Evolutionary conservation across 1,284 basidiomycete species (phyloP), one percentile per base, ranked within the genome.

Genomic region (Paramarasmius palmivorus): DNA sequence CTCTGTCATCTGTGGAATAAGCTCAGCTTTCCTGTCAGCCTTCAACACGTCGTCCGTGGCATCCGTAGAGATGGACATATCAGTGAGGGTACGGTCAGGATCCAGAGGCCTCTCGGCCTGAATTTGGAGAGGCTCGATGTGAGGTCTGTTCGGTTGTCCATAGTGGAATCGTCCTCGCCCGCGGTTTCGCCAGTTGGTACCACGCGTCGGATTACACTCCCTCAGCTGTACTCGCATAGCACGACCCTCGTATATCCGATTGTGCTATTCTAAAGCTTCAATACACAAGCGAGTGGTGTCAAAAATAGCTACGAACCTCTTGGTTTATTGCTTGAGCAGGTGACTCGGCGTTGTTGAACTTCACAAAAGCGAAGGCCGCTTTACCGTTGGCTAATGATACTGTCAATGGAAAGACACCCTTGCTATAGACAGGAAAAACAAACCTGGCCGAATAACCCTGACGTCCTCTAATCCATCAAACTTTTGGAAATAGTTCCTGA

Each of bases 331-430:
- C 88, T 49, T 75, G 79, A 20, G 74, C 73, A 26, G 87, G 78
- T 22, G 82, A 74, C 6, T 85, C 81, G 3, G 74, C 73, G 53
- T 82, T 80, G 53, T 80, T 71, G 62, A 84, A 91, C 62, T 78
- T 86, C 49, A 91, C 78, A 61, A 91, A 90, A 2, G 89, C 89
- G 63, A 90, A 91, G 1, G 82, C 85, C 17, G 82, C 77, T 58
- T 77, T 77, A 54, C 82, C 82, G 59, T 79, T 81, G 22, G 69
- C 86, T 88, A 57, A n/a, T 48, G 38, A 46, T 46, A 34, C 7
- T 38, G 55, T n/a, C 29, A 52, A 51, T 57, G 3, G 59, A 10
- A 23, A 46, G 4, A 38, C 5, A 20, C 3, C 7, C 40, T 10
- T 9, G 8, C 9, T 22, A 22, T 10, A 36, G 54, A 36, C 26